Evolutionary conservation across 179 eudicot species (phyloP), one percentile per base, ranked within the genome.

Genomic region (Patellifolia procumbens): DNA sequence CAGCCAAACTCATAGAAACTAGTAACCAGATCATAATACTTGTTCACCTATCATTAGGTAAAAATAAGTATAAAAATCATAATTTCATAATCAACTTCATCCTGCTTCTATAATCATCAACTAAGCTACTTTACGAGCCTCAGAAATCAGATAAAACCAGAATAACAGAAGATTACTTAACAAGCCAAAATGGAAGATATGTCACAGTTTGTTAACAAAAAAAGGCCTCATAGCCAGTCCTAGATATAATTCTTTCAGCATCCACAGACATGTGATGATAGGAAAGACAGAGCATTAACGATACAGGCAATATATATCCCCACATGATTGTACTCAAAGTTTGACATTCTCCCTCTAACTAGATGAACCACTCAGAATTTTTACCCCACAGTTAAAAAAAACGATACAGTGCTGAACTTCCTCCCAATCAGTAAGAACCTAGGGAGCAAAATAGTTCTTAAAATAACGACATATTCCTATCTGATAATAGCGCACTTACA

Each of bases 1-100:
- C 98, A 94, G 64, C 97, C 98, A 87, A 88, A 92, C 83, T 94
- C 98, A 60, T 92, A 92, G 88, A 94, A 92, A 83, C 98, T 94
- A 46, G 98, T 94, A 24, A 85, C 96, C 56, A 92, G 90, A 82
- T 94, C 97, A 80, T 94, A 94, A 66, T 92, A 94, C 75, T 94
- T 94, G 68, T 94, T 92, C 43, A 94, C 98, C 98, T 93, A 85
- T 22, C 63, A 78, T n/a, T 20, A 17, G 32, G 32, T 32, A 3
- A 68, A 13, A 20, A 20, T 28, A 34, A 32, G 7, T 3, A 9
- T 15, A 13, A 5, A 64, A 34, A 10, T 28, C 4, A 59, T 59
- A 28, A 59, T 24, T 1, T 7, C 42, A 61, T 29, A 61, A 76
- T 58, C 4, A 10, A 67, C 13, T 15, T 51, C 63, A 52, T 74